These are phyloP conservation scores for Daldinia concentrica DNA, from an alignment of 495 filamentous ascomycete species.

Conservation along the genomic window DNA sequence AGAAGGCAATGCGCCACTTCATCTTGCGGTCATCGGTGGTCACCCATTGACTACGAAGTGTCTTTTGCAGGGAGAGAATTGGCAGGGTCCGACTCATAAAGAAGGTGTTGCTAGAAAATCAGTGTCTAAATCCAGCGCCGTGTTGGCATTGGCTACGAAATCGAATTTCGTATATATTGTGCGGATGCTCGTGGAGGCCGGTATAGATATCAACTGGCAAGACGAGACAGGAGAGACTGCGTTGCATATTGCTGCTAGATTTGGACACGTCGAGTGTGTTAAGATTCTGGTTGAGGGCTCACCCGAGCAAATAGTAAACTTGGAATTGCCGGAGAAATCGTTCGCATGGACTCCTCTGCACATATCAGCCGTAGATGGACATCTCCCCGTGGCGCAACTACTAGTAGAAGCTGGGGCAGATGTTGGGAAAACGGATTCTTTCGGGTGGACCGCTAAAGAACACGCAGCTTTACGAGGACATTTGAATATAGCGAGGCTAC, in stretches of 20 bases:
- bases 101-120: slow-evolving; percentile 70
- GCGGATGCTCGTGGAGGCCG: slow-evolving; percentile 84
- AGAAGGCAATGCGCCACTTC: slow-evolving; percentile 90
- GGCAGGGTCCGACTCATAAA: slow-evolving; percentile 66
- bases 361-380: slow-evolving; percentile 88
- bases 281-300: slow-evolving; percentile 76
- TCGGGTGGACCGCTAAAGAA: slow-evolving; percentile 94
- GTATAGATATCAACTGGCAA: slow-evolving; percentile 93
- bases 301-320: slow-evolving; percentile 71
- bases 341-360: slow-evolving; percentile 96
- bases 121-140: slow-evolving; percentile 86
- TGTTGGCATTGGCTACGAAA: slow-evolving; percentile 85
- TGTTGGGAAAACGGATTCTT: slow-evolving; percentile 76
- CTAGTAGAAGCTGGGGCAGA: slow-evolving; percentile 81
- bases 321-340: slow-evolving; percentile 81
- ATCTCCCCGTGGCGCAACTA: slow-evolving; percentile 71
- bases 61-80: slow-evolving; percentile 81
- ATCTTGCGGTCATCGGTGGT: slow-evolving; percentile 90
- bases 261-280: slow-evolving; percentile 83
- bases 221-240: slow-evolving; percentile 94
- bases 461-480: slow-evolving; percentile 92
- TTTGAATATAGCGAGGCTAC: slow-evolving; percentile 74
- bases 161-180: slow-evolving; percentile 85
- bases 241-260: slow-evolving; percentile 89
- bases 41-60: slow-evolving; percentile 85